Percentiles rank a stretch among this genome's conserved stretches.
Conservation (phyloP, 2,329 filamentous ascomycete species). For the Aspergillus sp. region DNA sequence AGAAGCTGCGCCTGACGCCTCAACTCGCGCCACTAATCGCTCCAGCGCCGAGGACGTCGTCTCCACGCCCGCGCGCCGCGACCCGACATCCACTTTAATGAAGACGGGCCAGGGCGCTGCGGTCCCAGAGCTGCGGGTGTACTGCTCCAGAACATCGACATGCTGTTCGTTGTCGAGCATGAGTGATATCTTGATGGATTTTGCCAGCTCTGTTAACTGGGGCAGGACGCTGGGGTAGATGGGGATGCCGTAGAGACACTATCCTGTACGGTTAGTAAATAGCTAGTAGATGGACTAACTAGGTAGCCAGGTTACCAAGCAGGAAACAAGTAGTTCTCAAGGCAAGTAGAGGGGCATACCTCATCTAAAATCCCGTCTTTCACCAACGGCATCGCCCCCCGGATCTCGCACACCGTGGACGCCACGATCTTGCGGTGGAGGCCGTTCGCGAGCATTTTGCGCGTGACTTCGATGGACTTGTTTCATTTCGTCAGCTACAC, state of each 20-base stretch:
- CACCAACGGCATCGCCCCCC: constrained; percentile 39
- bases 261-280: not conserved
- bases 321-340: not conserved
- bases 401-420: constrained; percentile 44
- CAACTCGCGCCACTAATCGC: constrained; percentile 15
- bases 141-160: constrained; percentile 21
- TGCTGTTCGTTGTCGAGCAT: constrained; percentile 34
- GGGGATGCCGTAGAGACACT: constrained; percentile 44
- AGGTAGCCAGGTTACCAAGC: not conserved
- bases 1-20: constrained; percentile 11
- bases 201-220: constrained; percentile 27
- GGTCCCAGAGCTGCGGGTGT: not conserved
- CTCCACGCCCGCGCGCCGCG: constrained; percentile 21
- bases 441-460: constrained; percentile 43
- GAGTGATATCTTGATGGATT: constrained; percentile 33
- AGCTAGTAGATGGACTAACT: not conserved
- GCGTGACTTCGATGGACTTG: constrained; percentile 33
- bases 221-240: constrained; percentile 37
- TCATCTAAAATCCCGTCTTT: constrained; percentile 43
- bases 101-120: constrained; percentile 23
- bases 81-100: constrained; percentile 26
- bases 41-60: constrained; percentile 12
- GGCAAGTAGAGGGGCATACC: constrained; percentile 22
- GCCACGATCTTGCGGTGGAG: constrained; percentile 40
- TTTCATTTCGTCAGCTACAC: not conserved